Conservation (phyloP, 202 grass and related monocot species). For the Musa balbisiana region DNA sequence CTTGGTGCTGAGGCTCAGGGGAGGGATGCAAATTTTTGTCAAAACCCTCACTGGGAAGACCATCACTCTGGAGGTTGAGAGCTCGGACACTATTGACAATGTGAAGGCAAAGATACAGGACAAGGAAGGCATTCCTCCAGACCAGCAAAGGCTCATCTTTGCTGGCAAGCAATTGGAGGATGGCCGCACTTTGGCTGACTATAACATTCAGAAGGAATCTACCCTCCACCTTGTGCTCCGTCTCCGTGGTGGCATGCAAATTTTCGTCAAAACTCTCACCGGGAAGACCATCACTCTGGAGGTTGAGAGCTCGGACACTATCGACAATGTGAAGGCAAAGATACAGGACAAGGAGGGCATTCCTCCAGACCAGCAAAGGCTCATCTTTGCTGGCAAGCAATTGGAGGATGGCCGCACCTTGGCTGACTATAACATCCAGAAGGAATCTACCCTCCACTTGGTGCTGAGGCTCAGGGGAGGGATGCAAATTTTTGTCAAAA, state of each 20-base stretch:
- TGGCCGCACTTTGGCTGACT: neutral
- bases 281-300: neutral
- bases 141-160: neutral
- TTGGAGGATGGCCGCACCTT: neutral
- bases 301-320: neutral
- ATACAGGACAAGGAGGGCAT: neutral
- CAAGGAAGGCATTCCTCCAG: neutral
- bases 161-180: neutral
- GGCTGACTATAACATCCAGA: neutral
- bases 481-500: conserved; percentile 3
- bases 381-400: neutral
- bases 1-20: neutral
- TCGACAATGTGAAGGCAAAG: neutral
- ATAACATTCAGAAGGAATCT: neutral
- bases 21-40: neutral
- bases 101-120: neutral
- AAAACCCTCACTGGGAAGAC: neutral
- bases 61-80: conserved; percentile 2
- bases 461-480: too few species aligned
- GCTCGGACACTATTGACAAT: neutral
- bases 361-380: neutral
- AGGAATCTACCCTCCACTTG: neutral
- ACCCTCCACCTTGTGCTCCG: neutral
- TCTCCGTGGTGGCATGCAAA: neutral
- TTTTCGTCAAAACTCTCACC: neutral